Percentiles rank a stretch among this genome's conserved stretches.
Conservation (phyloP, 1,139 yeast species). For the Taphrina wiesneri region DNA sequence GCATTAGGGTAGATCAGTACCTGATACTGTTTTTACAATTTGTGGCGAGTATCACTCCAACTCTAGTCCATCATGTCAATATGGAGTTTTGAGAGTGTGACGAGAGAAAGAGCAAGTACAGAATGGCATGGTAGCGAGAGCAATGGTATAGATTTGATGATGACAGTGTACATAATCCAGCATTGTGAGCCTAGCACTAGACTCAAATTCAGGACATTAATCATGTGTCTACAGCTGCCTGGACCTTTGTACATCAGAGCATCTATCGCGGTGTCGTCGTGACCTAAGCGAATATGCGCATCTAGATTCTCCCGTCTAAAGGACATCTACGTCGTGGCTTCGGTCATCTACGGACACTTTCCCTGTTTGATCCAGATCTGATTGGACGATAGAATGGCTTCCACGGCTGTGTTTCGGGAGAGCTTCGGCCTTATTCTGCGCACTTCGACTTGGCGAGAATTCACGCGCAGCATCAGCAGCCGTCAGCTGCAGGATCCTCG, state of each 20-base stretch:
- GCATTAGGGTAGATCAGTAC: constrained; percentile 85
- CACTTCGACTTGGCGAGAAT: too few species aligned
- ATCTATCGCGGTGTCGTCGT: too few species aligned
- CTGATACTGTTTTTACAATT: constrained; percentile 84
- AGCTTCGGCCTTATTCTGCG: too few species aligned
- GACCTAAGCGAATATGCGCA: background rate
- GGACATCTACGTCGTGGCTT: background rate
- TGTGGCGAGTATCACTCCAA: constrained; percentile 95
- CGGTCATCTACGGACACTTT: background rate
- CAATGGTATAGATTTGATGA: background rate
- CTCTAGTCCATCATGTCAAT: constrained; percentile 78
- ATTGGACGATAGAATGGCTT: background rate
- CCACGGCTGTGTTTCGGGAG: too few species aligned
- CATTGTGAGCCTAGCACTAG: background rate
- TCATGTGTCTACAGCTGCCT: too few species aligned
- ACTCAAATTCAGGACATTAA: too few species aligned
- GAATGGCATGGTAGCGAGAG: background rate
- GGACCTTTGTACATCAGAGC: too few species aligned
- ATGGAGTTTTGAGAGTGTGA: background rate
- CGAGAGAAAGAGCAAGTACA: too few species aligned
- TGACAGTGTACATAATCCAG: background rate
- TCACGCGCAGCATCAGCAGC: too few species aligned
- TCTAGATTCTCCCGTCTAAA: too few species aligned
- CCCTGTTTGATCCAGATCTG: background rate
- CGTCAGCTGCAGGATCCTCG: too few species aligned